Evolutionary conservation across 495 filamentous ascomycete species (phyloP).

Genomic region (Aspergillus haitiensis): DNA sequence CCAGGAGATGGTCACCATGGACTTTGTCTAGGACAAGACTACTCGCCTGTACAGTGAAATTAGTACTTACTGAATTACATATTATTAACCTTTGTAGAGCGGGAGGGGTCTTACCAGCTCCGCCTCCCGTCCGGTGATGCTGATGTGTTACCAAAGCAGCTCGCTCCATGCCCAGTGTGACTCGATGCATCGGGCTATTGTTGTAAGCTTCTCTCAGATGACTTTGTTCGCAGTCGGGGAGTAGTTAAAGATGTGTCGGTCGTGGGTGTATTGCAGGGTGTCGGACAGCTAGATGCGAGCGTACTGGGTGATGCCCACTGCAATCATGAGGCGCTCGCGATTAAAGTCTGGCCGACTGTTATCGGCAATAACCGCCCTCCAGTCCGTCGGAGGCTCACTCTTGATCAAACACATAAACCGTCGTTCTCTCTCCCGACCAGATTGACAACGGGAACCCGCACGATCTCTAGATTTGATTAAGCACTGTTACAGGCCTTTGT

Average conservation of each 20-base stretch:
- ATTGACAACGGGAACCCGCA: not conserved
- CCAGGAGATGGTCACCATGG: not conserved
- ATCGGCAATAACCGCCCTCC: too few relatives aligned
- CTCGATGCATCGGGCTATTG: conserved; percentile 3
- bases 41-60: too few relatives aligned
- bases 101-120: too few relatives aligned
- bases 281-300: not conserved
- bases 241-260: not conserved
- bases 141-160: conserved; percentile 1
- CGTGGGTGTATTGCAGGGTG: not conserved
- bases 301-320: not conserved
- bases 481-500: not conserved
- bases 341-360: not conserved
- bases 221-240: not conserved
- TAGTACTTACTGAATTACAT: too few relatives aligned
- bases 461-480: not conserved
- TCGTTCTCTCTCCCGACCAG: not conserved
- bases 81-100: too few relatives aligned
- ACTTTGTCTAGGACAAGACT: not conserved
- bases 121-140: not conserved
- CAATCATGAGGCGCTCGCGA: not conserved
- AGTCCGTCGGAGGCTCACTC: too few relatives aligned
- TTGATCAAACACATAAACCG: not conserved
- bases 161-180: conserved; percentile 8
- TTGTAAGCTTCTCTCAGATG: not conserved